Conservation (phyloP, 352 stramenopile genomes). For the Globisporangium solare region DNA sequence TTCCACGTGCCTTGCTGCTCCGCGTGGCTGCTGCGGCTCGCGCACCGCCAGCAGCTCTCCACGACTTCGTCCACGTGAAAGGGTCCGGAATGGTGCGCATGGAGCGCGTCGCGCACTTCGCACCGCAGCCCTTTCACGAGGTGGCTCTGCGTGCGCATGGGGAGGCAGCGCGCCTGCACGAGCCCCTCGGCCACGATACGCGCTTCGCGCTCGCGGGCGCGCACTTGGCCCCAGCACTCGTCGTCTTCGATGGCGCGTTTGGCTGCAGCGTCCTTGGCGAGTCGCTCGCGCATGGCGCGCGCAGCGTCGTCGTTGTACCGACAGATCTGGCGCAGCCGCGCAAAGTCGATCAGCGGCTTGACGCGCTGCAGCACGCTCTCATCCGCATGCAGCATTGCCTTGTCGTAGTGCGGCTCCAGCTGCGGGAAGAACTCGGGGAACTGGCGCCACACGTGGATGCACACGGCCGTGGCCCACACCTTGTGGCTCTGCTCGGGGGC, state of each 20-base stretch:
- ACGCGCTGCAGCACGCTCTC: conserved; percentile 48
- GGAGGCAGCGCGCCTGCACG: conserved; percentile 31
- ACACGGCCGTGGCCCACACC: conserved; percentile 58
- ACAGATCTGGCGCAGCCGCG: conserved; percentile 42
- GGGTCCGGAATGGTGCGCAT: background rate
- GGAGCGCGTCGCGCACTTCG: conserved; percentile 41
- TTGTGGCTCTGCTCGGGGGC: conserved; percentile 47
- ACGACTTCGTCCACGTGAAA: conserved; percentile 33
- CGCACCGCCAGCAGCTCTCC: conserved; percentile 47
- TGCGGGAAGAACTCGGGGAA: conserved; percentile 55
- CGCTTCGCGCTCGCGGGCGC: conserved; percentile 26
- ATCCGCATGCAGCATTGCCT: conserved; percentile 57
- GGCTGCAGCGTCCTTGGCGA: conserved; percentile 35
- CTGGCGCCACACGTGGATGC: conserved; percentile 47
- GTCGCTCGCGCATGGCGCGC: conserved; percentile 35
- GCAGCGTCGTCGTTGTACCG: conserved; percentile 50
- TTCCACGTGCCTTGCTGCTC: conserved; percentile 25
- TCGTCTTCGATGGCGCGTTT: conserved; percentile 40
- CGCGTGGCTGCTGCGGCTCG: conserved; percentile 18
- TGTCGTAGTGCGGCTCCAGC: conserved; percentile 48
- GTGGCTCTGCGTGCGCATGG: conserved; percentile 35
- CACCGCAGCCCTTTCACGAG: conserved; percentile 30
- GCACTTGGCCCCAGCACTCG: conserved; percentile 28
- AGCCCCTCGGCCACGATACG: conserved; percentile 37
- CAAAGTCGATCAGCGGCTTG: conserved; percentile 35